These are phyloP conservation scores for Entrophospora sp. DNA, from an alignment of 192 early-diverging fungal species.

Conservation along the genomic window DNA sequence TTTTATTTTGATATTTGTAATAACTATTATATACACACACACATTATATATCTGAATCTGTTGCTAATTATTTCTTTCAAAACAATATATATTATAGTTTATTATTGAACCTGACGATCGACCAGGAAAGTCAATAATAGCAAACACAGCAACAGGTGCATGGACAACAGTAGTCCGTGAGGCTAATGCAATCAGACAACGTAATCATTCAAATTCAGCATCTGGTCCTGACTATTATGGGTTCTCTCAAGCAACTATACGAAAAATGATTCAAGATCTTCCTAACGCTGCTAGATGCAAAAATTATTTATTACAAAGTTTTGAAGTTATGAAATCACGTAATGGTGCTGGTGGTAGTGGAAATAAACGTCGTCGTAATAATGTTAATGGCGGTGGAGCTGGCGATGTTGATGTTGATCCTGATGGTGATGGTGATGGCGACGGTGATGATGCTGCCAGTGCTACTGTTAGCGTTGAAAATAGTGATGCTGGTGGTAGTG, in stretches of 20 bases:
- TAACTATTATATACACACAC: neutral
- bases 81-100: constrained; percentile 46
- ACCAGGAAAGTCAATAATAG: constrained; percentile 58
- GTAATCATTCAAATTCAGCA: constrained; percentile 72
- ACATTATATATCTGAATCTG: neutral
- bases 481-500: too few relatives aligned
- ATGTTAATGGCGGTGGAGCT: too few relatives aligned
- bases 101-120: constrained; percentile 77
- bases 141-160: constrained; percentile 79
- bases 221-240: constrained; percentile 90
- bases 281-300: constrained; percentile 63
- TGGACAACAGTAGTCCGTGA: constrained; percentile 75
- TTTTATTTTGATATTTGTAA: neutral
- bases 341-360: constrained; percentile 10
- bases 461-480: too few relatives aligned
- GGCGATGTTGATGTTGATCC: too few relatives aligned
- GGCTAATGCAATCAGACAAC: constrained; percentile 69
- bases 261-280: constrained; percentile 80
- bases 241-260: constrained; percentile 77
- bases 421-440: too few relatives aligned
- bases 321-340: constrained; percentile 37
- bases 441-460: too few relatives aligned
- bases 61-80: neutral
- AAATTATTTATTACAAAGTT: constrained; percentile 61
- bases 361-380: too few relatives aligned